Evolutionary conservation across 768 basidiomycete genomes (phyloP).

Genomic region (Xanthoconium purpureum): DNA sequence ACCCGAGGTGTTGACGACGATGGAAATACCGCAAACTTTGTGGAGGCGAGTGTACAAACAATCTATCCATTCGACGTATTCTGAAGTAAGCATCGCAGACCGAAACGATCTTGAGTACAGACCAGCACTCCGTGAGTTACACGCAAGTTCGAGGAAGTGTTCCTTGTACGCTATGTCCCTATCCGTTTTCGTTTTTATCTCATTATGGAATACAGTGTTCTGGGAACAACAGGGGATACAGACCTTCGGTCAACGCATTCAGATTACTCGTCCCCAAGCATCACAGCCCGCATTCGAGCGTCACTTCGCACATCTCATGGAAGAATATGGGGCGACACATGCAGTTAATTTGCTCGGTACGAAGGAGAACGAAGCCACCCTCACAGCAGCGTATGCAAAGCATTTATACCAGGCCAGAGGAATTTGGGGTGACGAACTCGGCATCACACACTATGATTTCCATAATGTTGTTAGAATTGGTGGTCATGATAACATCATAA

Average conservation of each 20-base stretch:
- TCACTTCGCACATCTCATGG: constrained; percentile 82
- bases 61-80: constrained; percentile 1
- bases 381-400: constrained; percentile 79
- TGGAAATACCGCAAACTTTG: constrained; percentile 93
- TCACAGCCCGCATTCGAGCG: constrained; percentile 97
- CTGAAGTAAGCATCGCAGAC: constrained; percentile 51
- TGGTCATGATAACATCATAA: constrained; percentile 84
- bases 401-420: constrained; percentile 69
- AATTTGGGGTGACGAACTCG: constrained; percentile 63
- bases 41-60: constrained; percentile 59
- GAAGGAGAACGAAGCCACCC: constrained; percentile 86
- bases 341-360: constrained; percentile 89
- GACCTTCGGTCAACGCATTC: constrained; percentile 91
- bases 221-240: constrained; percentile 98
- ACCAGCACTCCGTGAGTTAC: constrained; percentile 87
- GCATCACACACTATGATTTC: constrained; percentile 92
- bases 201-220: constrained; percentile 60
- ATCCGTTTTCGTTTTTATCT: constrained; percentile 1
- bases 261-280: constrained; percentile 92
- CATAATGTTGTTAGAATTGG: constrained; percentile 75
- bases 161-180: constrained; percentile 60
- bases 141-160: constrained; percentile 94
- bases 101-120: constrained; percentile 84
- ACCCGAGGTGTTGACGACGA: constrained; percentile 95
- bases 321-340: constrained; percentile 82